phyloP scores from a whole-genome alignment of 148 eudicot species.

The Heliamphora exappendiculata region DNA sequence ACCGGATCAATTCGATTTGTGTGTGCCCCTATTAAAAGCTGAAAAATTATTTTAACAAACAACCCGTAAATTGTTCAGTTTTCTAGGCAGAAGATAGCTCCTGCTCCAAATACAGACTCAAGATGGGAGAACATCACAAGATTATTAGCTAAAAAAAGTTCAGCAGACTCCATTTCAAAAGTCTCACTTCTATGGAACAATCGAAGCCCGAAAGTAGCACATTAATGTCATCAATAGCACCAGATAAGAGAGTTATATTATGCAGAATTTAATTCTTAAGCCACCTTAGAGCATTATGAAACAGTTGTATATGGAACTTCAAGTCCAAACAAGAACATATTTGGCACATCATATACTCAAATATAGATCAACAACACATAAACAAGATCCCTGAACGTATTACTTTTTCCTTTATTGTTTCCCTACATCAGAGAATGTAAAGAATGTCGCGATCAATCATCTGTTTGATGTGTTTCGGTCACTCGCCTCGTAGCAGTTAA shows the following conservation, averaged over 20 bases:
- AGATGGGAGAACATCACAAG: too few relatives aligned
- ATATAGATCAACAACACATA: not conserved
- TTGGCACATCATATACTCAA: not conserved
- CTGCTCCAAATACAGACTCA: too few relatives aligned
- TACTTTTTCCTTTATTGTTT: constrained; percentile 10
- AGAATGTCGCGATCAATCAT: constrained; percentile 4
- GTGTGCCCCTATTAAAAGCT: too few relatives aligned
- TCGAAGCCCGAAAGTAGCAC: not conserved
- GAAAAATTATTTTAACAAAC: too few relatives aligned
- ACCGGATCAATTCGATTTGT: too few relatives aligned
- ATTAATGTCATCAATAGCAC: not conserved
- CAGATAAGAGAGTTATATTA: not conserved
- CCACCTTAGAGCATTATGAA: not conserved
- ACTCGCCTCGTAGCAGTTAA: constrained; percentile 3
- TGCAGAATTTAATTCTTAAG: not conserved
- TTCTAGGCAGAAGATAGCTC: too few relatives aligned
- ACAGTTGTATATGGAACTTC: not conserved
- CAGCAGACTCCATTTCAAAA: too few relatives aligned
- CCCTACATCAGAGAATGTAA: not conserved
- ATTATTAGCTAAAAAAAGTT: too few relatives aligned
- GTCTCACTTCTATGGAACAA: too few relatives aligned
- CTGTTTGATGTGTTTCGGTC: constrained; percentile 1
- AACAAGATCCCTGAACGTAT: not conserved
- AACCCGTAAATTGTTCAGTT: too few relatives aligned
- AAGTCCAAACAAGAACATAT: not conserved